phyloP scores from a whole-genome alignment of 768 basidiomycete species.

The Lactarius hatsudake region DNA sequence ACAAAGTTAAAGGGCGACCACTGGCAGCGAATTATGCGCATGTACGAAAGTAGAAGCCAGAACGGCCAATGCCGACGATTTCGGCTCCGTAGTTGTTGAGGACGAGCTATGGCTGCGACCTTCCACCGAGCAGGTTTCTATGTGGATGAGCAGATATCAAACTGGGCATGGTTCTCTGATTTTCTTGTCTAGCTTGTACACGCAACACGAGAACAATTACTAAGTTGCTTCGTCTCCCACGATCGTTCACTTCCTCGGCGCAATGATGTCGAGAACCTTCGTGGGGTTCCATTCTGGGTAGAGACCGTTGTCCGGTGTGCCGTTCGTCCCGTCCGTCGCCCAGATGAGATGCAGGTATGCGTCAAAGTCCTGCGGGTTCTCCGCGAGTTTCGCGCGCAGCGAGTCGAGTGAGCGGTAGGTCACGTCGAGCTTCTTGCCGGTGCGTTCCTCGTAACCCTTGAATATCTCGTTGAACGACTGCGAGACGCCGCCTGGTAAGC shows the following conservation, averaged over 20 bases:
- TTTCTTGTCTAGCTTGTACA: neutral
- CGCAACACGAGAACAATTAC: neutral
- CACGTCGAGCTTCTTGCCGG: conserved; percentile 23
- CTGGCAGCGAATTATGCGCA: neutral
- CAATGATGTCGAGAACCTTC: conserved; percentile 23
- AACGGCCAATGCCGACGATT: conserved; percentile 17
- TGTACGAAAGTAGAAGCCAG: conserved; percentile 40
- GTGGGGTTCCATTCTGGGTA: conserved; percentile 29
- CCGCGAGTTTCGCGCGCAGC: conserved; percentile 15
- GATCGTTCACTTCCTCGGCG: conserved; percentile 2
- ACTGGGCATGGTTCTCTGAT: neutral
- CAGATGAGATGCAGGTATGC: conserved; percentile 18
- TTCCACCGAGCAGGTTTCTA: neutral
- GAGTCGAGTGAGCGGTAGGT: conserved; percentile 19
- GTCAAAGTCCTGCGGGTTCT: conserved; percentile 23
- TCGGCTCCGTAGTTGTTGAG: conserved; percentile 35
- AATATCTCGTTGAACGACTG: conserved; percentile 29
- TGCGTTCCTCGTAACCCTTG: conserved; percentile 21
- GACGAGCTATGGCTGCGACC: neutral
- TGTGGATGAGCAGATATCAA: neutral
- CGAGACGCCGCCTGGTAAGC: neutral
- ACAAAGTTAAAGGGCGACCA: neutral
- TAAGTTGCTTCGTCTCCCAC: neutral
- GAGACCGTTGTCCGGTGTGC: conserved; percentile 20
- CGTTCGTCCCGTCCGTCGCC: conserved; percentile 18